Base-by-base conservation (phyloP, 306 rosid species). In the Sechiopsis laciniata region DNA sequence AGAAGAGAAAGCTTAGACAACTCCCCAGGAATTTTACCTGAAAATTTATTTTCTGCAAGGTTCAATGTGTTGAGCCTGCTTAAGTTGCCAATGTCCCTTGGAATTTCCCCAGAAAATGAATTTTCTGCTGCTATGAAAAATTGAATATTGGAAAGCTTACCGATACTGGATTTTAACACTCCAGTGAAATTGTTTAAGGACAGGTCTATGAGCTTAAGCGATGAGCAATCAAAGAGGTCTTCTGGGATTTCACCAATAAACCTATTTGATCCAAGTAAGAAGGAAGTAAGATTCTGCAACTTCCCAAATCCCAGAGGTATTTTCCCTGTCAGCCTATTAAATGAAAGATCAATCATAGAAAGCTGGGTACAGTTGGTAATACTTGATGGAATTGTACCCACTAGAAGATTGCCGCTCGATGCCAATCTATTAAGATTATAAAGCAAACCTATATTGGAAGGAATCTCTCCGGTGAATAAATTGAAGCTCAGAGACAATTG, bases 211-310 rank as follows among this genome's bases (percentile, higher is more conserved):
- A 48, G 77, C 16, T 2, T 59, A 72, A 92, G 95, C 46, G 78
- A 80, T 57, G 92, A 81, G 84, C 96, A 92, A 76, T 88, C 84
- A 75, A 84, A 89, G 61, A 92, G 78, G 82, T 84, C 89, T 60
- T 89, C 85, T 16, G 97, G 97, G 82, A 89, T 84, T 82, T 85
- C 86, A n/a, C 97, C 97, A 11, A 74, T 76, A 83, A 92, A 5
- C 72, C 80, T 82, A 79, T 92, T 92, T 40, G 75, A 22, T 37
- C 71, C 8, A 57, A 92, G 74, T 16, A 82, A 52, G 50, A 92
- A 37, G 83, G 71, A 68, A 73, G 89, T 89, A 55, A 92, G 94
- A 83, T 88, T 89, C n/a, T 56, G 85, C 57, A 88, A 40, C 74
- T 87, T 78, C 35, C 88, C 82, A 22, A 88, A 85, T 6, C 92